phyloP scores from a whole-genome alignment of 2,329 filamentous ascomycete species.

The Akanthomyces lecanii region DNA sequence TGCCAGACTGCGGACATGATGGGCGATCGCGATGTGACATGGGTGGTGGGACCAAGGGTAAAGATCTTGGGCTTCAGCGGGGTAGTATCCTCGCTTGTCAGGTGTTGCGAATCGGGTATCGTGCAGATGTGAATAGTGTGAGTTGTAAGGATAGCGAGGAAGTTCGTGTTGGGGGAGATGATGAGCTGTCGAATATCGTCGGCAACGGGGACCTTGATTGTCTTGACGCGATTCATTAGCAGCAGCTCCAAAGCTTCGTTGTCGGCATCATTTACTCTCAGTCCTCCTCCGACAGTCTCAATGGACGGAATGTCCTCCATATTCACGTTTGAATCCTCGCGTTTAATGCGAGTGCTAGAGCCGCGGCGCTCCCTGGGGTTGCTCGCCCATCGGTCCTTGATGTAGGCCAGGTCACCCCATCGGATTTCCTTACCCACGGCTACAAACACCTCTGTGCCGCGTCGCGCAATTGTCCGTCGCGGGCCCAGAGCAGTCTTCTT shows the following conservation, averaged over 20 bases:
- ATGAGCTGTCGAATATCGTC: conserved; percentile 80
- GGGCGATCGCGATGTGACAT: conserved; percentile 79
- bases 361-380: conserved; percentile 30
- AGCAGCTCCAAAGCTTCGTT: conserved; percentile 20
- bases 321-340: conserved; percentile 40
- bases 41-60: conserved; percentile 86
- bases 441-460: conserved; percentile 84
- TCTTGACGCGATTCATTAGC: conserved; percentile 40
- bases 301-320: conserved; percentile 30
- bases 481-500: conserved; percentile 46
- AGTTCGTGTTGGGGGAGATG: conserved; percentile 76
- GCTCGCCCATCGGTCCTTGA: conserved; percentile 59
- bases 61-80: conserved; percentile 79
- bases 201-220: conserved; percentile 71
- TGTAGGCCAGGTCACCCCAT: conserved; percentile 78
- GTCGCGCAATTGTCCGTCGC: conserved; percentile 66
- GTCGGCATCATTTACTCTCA: conserved; percentile 30
- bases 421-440: conserved; percentile 85
- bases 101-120: conserved; percentile 75
- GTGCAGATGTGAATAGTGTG: conserved; percentile 85
- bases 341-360: conserved; percentile 41
- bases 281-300: conserved; percentile 27
- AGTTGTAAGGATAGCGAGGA: conserved; percentile 78
- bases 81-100: conserved; percentile 62
- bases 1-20: conserved; percentile 87